Percentiles rank a stretch among this genome's conserved stretches.
Conservation (phyloP, 495 filamentous ascomycete genomes). For the Wilcoxina mikolae region DNA sequence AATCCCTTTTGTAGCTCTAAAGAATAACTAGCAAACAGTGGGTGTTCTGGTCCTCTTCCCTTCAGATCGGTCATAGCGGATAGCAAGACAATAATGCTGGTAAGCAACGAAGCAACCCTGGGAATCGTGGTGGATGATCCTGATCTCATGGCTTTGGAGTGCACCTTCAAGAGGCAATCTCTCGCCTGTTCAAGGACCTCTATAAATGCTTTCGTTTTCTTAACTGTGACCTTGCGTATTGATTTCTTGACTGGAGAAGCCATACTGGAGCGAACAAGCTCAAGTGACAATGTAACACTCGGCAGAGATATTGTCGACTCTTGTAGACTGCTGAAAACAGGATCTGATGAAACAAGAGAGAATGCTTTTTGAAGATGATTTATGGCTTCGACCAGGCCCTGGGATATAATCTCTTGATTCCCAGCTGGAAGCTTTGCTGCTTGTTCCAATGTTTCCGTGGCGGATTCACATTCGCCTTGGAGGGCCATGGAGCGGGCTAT, state of each 20-base stretch:
- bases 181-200: slow-evolving; percentile 47
- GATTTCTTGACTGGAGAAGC: slow-evolving; percentile 21
- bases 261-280: slow-evolving; percentile 3
- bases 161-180: slow-evolving; percentile 42
- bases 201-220: slow-evolving; percentile 36
- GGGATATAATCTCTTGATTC: slow-evolving; percentile 33
- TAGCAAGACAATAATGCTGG: slow-evolving; percentile 49
- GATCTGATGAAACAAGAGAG: slow-evolving; percentile 57
- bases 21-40: slow-evolving; percentile 42
- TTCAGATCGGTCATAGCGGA: slow-evolving; percentile 41
- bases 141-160: slow-evolving; percentile 37
- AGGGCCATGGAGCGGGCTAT: slow-evolving; percentile 44
- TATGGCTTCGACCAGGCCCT: slow-evolving; percentile 44
- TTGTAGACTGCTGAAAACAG: slow-evolving; percentile 73
- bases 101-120: slow-evolving; percentile 43
- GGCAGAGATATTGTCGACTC: slow-evolving; percentile 50
- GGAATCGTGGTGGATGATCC: slow-evolving; percentile 39
- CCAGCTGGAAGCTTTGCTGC: slow-evolving; percentile 33
- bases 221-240: slow-evolving; percentile 18
- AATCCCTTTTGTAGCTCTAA: slow-evolving; percentile 50
- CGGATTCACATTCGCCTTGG: slow-evolving; percentile 42
- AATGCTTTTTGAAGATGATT: slow-evolving; percentile 45
- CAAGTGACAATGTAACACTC: slow-evolving; percentile 13
- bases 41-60: slow-evolving; percentile 35
- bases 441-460: slow-evolving; percentile 37